A percentile compares a stretch with the other conserved stretches of the same genome.
Conservation (phyloP, 1,139 yeast genomes). For the Magnusiomyces paraingens region DNA sequence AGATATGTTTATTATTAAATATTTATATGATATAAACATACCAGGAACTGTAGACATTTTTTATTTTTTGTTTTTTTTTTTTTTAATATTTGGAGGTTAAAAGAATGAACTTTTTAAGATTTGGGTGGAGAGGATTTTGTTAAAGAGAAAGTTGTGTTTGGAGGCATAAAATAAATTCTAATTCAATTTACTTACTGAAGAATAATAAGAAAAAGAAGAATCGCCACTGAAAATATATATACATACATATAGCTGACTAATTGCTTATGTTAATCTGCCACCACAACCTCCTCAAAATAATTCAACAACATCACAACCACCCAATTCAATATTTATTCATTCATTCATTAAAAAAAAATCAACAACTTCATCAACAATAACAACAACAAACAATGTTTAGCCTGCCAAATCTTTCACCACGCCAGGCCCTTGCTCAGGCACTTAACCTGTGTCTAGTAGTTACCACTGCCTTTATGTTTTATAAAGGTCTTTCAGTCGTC, state of each 20-base stretch:
- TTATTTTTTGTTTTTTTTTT: not conserved
- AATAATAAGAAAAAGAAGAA: not conserved
- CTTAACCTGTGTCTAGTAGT: slow-evolving; percentile 71
- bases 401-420: slow-evolving; percentile 19
- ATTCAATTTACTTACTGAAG: no score
- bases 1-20: not conserved
- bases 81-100: no score
- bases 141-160: no score
- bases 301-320: not conserved
- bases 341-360: no score
- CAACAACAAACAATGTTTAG: slow-evolving; percentile 6
- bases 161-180: no score
- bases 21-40: not conserved
- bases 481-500: slow-evolving; percentile 75
- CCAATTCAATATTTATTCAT: no score
- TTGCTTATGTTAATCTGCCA: no score
- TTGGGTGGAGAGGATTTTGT: no score
- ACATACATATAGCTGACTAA: no score
- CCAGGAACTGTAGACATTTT: slow-evolving; percentile 17
- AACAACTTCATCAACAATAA: not conserved
- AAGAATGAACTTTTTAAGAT: not conserved
- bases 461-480: slow-evolving; percentile 84
- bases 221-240: slow-evolving; percentile 12
- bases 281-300: not conserved
- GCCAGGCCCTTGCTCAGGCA: slow-evolving; percentile 43